Percentiles rank a stretch among this genome's conserved stretches.
phyloP scores from a whole-genome alignment of 2,329 filamentous ascomycete genomes.

The Arthrobotrys iridis region DNA sequence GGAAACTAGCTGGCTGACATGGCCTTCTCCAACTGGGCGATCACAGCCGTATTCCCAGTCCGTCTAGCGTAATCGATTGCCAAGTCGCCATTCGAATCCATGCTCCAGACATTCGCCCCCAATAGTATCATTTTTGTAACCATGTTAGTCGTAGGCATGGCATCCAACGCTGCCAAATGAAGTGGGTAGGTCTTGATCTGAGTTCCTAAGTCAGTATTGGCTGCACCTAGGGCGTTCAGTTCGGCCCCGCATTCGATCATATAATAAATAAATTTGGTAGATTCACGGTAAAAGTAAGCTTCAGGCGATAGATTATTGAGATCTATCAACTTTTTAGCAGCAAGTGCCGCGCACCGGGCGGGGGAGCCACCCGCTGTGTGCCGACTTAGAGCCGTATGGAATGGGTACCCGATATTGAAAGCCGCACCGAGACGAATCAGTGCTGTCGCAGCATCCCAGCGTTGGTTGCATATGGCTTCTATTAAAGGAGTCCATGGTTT shows the following conservation, averaged over 20 bases:
- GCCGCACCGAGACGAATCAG: slow-evolving; percentile 30
- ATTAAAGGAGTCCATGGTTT: slow-evolving; percentile 36
- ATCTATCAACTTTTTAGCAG: background rate
- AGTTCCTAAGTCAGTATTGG: slow-evolving; percentile 11
- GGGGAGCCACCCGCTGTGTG: slow-evolving; percentile 15
- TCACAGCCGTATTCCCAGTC: background rate
- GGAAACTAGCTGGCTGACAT: too few species aligned
- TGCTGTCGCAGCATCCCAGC: slow-evolving; percentile 17
- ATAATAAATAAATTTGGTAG: background rate
- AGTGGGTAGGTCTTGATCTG: slow-evolving; percentile 24
- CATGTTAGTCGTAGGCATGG: background rate
- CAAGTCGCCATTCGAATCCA: slow-evolving; percentile 18
- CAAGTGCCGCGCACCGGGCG: background rate
- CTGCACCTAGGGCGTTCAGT: background rate
- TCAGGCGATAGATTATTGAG: background rate
- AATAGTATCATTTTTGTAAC: slow-evolving; percentile 3
- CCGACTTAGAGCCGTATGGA: slow-evolving; percentile 24
- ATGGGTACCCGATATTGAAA: slow-evolving; percentile 22
- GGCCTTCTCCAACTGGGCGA: background rate
- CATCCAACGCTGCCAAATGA: slow-evolving; percentile 33
- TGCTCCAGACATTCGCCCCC: slow-evolving; percentile 14
- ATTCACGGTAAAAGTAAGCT: slow-evolving; percentile 12
- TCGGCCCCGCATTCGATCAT: slow-evolving; percentile 13
- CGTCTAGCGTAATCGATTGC: slow-evolving; percentile 23
- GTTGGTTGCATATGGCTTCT: slow-evolving; percentile 29